Conservation (phyloP, 495 filamentous ascomycete species). For the Xylaria grammica region DNA sequence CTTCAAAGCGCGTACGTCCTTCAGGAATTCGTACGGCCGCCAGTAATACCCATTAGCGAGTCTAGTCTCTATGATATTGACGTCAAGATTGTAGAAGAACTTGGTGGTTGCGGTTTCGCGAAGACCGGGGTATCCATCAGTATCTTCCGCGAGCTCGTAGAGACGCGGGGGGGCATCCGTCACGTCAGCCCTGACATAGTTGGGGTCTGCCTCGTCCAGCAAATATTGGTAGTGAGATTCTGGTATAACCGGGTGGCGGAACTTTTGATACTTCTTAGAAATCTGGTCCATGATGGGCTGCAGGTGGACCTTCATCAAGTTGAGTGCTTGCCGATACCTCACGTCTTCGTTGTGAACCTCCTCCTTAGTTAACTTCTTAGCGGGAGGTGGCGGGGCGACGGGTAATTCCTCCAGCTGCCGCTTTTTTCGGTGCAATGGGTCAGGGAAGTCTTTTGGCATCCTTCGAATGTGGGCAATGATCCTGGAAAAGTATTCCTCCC, state of each 20-base stretch:
- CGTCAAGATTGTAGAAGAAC: slow-evolving; percentile 93
- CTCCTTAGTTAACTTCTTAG: slow-evolving; percentile 68
- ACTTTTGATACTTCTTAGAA: slow-evolving; percentile 80
- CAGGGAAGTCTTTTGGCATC: slow-evolving; percentile 82
- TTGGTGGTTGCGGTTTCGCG: slow-evolving; percentile 72
- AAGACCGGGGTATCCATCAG: slow-evolving; percentile 73
- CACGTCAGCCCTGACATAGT: slow-evolving; percentile 77
- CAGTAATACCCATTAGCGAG: slow-evolving; percentile 95
- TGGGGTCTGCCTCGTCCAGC: slow-evolving; percentile 80
- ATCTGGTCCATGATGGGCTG: slow-evolving; percentile 96
- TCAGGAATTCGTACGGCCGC: slow-evolving; percentile 81
- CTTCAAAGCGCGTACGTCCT: slow-evolving; percentile 79
- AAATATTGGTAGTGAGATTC: slow-evolving; percentile 75
- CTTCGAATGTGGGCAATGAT: slow-evolving; percentile 76
- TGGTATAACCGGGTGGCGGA: slow-evolving; percentile 78
- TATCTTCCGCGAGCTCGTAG: slow-evolving; percentile 75
- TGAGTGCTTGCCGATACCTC: slow-evolving; percentile 78
- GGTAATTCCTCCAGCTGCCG: slow-evolving; percentile 77
- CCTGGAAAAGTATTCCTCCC: slow-evolving; percentile 75
- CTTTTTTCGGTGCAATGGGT: slow-evolving; percentile 82
- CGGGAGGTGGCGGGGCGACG: slow-evolving; percentile 72
- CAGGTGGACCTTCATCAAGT: slow-evolving; percentile 82
- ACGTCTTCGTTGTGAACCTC: slow-evolving; percentile 81
- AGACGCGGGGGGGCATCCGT: slow-evolving; percentile 67
- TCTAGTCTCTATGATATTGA: slow-evolving; percentile 91